Base-by-base conservation (phyloP, 1,139 yeast species). In the Yamadazyma sp. region DNA sequence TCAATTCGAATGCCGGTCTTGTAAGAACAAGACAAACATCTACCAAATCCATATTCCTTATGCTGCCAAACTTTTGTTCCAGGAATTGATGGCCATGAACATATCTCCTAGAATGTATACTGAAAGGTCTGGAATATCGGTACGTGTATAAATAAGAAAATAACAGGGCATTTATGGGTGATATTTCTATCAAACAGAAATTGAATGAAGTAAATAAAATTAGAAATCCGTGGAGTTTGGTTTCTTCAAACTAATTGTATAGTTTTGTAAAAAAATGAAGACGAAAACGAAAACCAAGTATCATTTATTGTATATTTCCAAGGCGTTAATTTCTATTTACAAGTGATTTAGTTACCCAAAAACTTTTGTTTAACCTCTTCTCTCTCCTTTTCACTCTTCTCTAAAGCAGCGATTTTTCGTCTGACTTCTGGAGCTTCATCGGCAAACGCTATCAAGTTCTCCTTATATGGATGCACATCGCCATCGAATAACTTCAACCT, bases 61-160 rank as follows among this genome's bases (percentile, higher is more conserved):
- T 64, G 98, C 98, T 37, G 98, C 98, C 40, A 91, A 91, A 69
- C 76, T 91, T 58, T 70, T 91, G 59, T 92, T 91, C 87, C 98
- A 91, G 71, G 98, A 92, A 70, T 77, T 92, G 58, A 91, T 92
- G 98, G 96, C 98, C 30, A 92, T 92, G 98, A 92, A 92, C 63
- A 91, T 92, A 50, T 80, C 92, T 23, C 94, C 94, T 46, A 81
- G 95, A 70, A 66, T 85, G 62, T 85, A 84, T 61, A 84, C 95
- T 22, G 91, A 82, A 50, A 62, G 77, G 45, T 68, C 75, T 9
- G 77, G 75, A 10, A 60, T 64, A 17, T 55, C 66, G 34, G 67
- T 70, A 43, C 64, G 78, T 45, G 73, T 63, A 34, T 67, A 53
- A 51, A 30, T 30, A 18, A 17, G 7, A 11, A n/a, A 30, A 30